Evolutionary conservation across 140 eudicot genomes (phyloP).

Genomic region (Senecio squalidus): DNA sequence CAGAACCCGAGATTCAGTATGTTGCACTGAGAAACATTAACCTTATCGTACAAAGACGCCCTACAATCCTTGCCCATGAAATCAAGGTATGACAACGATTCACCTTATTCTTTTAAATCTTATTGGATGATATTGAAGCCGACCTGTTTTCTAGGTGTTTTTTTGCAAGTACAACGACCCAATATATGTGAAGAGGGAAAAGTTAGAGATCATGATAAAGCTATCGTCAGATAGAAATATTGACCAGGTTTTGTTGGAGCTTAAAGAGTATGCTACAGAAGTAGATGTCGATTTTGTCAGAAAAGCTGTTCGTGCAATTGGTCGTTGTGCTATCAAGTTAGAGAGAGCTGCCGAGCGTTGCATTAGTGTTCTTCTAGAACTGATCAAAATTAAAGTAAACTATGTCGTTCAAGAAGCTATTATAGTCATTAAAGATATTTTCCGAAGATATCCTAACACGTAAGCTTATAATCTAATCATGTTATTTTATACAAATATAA

Average conservation of each 20-base stretch:
- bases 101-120: no score
- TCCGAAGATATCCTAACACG: constrained; percentile 92
- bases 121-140: no score
- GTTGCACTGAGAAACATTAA: constrained; percentile 89
- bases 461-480: constrained; percentile 24
- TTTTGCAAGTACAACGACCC: constrained; percentile 97
- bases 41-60: constrained; percentile 83
- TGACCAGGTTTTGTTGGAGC: constrained; percentile 73
- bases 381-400: constrained; percentile 91
- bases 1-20: constrained; percentile 94
- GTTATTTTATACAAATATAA: background rate
- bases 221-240: constrained; percentile 78
- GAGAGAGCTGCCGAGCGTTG: constrained; percentile 97
- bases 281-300: constrained; percentile 92
- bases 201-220: constrained; percentile 85
- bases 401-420: constrained; percentile 92
- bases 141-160: constrained; percentile 51
- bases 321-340: constrained; percentile 86
- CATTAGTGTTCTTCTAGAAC: constrained; percentile 84
- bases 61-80: constrained; percentile 91
- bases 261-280: no score
- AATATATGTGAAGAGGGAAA: constrained; percentile 87
- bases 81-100: constrained; percentile 89
- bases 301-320: constrained; percentile 94
- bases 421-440: constrained; percentile 85